Evolutionary conservation across 495 filamentous ascomycete genomes (phyloP).

Genomic region (Xylaria venustula): DNA sequence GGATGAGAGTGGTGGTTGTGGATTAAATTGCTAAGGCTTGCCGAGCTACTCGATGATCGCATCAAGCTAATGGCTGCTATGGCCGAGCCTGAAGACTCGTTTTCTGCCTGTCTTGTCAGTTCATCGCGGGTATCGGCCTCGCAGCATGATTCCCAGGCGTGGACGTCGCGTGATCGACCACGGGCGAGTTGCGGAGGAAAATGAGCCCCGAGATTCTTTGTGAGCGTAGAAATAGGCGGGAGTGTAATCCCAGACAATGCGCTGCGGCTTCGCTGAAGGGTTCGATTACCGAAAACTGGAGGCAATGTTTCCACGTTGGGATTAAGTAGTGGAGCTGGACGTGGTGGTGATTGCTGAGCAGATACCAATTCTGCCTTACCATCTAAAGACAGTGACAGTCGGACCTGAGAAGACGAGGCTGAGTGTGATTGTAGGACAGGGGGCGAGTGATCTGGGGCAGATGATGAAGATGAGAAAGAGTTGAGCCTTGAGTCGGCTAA

Average conservation of each 20-base stretch:
- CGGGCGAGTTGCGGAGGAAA: constrained; percentile 49
- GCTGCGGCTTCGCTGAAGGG: constrained; percentile 53
- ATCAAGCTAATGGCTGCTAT: constrained; percentile 69
- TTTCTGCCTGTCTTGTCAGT: constrained; percentile 68
- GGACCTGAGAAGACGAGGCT: constrained; percentile 49
- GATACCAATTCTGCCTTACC: constrained; percentile 79
- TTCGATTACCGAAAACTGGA: constrained; percentile 52
- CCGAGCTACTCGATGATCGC: constrained; percentile 60
- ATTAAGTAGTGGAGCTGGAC: constrained; percentile 29
- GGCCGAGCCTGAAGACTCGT: constrained; percentile 69
- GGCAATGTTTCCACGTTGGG: constrained; percentile 37
- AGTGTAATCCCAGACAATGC: constrained; percentile 48
- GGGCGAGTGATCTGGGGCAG: constrained; percentile 24
- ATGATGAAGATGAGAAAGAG: constrained; percentile 36
- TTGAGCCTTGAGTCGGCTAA: constrained; percentile 26
- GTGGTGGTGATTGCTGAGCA: constrained; percentile 70
- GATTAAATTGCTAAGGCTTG: constrained; percentile 31
- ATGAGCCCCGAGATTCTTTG: constrained; percentile 43
- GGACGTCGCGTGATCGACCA: constrained; percentile 77
- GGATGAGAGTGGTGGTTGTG: constrained; percentile 35
- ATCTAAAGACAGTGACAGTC: constrained; percentile 74
- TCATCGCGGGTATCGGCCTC: constrained; percentile 70
- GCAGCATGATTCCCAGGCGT: constrained; percentile 81
- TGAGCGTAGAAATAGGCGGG: constrained; percentile 54
- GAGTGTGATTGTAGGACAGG: constrained; percentile 26